Evolutionary conservation across 257 asterid genomes (phyloP).

Genomic region (Ballota nigra): DNA sequence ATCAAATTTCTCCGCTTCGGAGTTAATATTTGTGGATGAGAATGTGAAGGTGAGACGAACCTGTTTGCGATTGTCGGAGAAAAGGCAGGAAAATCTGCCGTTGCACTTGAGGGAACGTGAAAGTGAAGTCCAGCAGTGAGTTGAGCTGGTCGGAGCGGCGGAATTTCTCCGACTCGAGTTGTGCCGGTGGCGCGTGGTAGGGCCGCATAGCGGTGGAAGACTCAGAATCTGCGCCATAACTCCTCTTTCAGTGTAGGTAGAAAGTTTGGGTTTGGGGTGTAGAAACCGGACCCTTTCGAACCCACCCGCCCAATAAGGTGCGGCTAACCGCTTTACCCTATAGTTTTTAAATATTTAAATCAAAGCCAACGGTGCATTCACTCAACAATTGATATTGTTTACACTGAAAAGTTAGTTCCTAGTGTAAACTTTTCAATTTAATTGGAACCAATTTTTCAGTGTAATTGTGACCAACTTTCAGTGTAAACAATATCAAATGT

Average conservation of each 20-base stretch:
- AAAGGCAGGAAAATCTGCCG: conserved; percentile 65
- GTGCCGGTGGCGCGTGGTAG: conserved; percentile 26
- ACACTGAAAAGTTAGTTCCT: too few relatives aligned
- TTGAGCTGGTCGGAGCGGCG: conserved; percentile 20
- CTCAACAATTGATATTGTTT: too few relatives aligned
- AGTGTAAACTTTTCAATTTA: too few relatives aligned
- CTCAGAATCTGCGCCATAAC: conserved; percentile 62
- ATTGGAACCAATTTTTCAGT: too few relatives aligned
- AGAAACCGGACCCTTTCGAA: neutral
- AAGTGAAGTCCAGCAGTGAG: conserved; percentile 40
- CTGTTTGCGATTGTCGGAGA: conserved; percentile 70
- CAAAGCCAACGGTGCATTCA: too few relatives aligned
- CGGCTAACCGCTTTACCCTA: too few relatives aligned
- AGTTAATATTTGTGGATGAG: neutral
- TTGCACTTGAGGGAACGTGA: conserved; percentile 43
- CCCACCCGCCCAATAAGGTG: neutral
- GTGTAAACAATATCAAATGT: too few relatives aligned
- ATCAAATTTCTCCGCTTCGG: neutral
- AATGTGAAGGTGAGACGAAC: conserved; percentile 28
- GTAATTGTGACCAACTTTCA: too few relatives aligned
- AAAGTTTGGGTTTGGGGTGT: neutral
- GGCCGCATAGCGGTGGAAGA: conserved; percentile 30
- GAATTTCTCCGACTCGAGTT: conserved; percentile 20
- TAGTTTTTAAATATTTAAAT: too few relatives aligned
- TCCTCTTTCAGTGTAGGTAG: neutral